phyloP scores from a whole-genome alignment of 805 yeast genomes.

The Isabelozyma heimii region DNA sequence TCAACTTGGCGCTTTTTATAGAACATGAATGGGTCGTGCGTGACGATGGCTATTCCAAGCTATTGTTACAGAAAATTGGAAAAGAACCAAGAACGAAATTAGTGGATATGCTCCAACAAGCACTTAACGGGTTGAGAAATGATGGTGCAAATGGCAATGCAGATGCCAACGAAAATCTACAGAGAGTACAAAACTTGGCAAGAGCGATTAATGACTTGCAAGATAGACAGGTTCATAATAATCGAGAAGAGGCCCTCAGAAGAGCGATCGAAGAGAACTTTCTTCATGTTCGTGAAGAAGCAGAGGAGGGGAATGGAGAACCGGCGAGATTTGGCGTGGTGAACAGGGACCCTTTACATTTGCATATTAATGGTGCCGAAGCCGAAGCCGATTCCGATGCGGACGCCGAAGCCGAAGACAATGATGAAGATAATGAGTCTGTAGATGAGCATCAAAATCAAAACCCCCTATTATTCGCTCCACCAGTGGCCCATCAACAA shows the following conservation, averaged over 20 bases:
- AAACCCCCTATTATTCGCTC: background rate
- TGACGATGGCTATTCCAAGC: conserved; percentile 65
- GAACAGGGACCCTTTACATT: conserved; percentile 1
- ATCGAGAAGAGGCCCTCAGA: conserved; percentile 16
- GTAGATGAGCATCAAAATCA: background rate
- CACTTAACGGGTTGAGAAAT: conserved; percentile 20
- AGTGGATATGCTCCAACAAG: conserved; percentile 34
- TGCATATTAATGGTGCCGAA: conserved; percentile 5
- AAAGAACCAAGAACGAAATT: conserved; percentile 44
- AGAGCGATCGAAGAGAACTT: conserved; percentile 13
- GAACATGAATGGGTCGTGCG: conserved; percentile 70
- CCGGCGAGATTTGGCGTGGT: background rate
- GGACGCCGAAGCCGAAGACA: conserved; percentile 8
- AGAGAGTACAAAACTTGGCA: conserved; percentile 21
- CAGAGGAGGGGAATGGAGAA: background rate
- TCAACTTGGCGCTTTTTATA: conserved; percentile 48
- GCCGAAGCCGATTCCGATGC: conserved; percentile 18
- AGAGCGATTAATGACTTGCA: conserved; percentile 26
- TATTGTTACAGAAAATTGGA: conserved; percentile 60
- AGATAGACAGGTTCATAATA: conserved; percentile 7
- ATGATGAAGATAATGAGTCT: background rate
- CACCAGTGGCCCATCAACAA: background rate
- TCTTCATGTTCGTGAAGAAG: background rate
- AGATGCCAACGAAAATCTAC: conserved; percentile 21
- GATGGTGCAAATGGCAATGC: conserved; percentile 17